A percentile compares a stretch with the other conserved stretches of the same genome.
phyloP scores from a whole-genome alignment of 176 grass and related monocot species.

The Avena sativa region DNA sequence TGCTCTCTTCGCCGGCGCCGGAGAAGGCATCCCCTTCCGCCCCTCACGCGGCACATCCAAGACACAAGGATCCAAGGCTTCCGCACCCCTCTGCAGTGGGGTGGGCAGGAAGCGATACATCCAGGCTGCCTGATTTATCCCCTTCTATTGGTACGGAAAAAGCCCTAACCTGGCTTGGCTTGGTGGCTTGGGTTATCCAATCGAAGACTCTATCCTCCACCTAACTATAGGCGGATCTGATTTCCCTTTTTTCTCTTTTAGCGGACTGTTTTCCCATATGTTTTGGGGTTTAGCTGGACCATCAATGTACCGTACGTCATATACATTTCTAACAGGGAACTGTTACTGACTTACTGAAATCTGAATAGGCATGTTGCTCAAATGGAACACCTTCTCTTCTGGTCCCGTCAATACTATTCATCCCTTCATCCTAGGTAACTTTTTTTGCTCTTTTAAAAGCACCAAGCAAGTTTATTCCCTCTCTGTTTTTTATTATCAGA shows the following conservation, averaged over 20 bases:
- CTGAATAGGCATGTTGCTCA: constrained; percentile 30
- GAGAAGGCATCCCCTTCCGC: neutral
- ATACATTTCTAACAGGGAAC: neutral
- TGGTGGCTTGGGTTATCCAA: neutral
- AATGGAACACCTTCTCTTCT: constrained; percentile 26
- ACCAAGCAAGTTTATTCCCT: constrained; percentile 2
- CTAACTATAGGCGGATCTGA: neutral
- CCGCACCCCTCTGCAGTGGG: neutral
- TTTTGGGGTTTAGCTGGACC: neutral
- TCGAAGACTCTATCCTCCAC: neutral
- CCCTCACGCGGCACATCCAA: neutral
- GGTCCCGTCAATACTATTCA: constrained; percentile 25
- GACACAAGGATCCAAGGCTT: neutral
- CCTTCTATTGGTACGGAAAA: neutral
- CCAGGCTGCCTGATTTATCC: neutral
- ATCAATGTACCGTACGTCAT: neutral
- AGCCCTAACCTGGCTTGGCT: neutral
- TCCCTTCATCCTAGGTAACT: constrained; percentile 46
- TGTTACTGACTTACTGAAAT: neutral
- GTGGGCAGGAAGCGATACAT: neutral
- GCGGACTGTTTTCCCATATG: neutral
- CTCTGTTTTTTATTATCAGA: constrained; percentile 3
- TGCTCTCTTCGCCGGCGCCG: neutral
- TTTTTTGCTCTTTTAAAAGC: constrained; percentile 25
- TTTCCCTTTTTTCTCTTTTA: neutral